Evolutionary conservation across 345 rosid species (phyloP).

Genomic region (Brassica nigra): DNA sequence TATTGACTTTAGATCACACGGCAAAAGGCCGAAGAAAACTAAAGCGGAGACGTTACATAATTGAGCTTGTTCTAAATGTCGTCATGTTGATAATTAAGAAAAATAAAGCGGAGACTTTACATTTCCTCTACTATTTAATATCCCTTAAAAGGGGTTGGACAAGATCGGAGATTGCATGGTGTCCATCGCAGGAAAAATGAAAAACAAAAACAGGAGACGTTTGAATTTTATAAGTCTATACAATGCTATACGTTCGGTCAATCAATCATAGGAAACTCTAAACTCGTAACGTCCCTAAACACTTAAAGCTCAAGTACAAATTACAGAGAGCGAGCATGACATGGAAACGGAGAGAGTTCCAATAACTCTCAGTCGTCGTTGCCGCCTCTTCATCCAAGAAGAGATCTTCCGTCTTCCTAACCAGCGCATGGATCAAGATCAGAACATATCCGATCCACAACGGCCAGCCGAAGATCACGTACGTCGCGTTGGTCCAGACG

Average conservation of each 20-base stretch:
- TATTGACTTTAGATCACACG: too few relatives aligned
- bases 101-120: too few relatives aligned
- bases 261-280: not conserved
- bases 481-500: slow-evolving; percentile 58
- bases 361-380: slow-evolving; percentile 10
- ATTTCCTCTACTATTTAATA: too few relatives aligned
- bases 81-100: too few relatives aligned
- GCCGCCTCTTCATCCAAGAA: slow-evolving; percentile 60
- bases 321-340: not conserved
- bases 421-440: slow-evolving; percentile 62
- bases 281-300: not conserved
- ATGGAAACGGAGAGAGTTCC: not conserved
- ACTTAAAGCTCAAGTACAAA: not conserved
- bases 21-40: too few relatives aligned
- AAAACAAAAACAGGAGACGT: not conserved
- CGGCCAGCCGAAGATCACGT: slow-evolving; percentile 51
- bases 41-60: too few relatives aligned
- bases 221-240: not conserved
- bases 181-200: not conserved
- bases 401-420: slow-evolving; percentile 75
- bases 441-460: slow-evolving; percentile 54
- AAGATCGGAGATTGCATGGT: not conserved
- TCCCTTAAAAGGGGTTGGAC: not conserved
- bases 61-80: too few relatives aligned
- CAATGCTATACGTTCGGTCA: not conserved